Conservation (phyloP, 2,329 filamentous ascomycete genomes). For the Botryotinia globosa region DNA sequence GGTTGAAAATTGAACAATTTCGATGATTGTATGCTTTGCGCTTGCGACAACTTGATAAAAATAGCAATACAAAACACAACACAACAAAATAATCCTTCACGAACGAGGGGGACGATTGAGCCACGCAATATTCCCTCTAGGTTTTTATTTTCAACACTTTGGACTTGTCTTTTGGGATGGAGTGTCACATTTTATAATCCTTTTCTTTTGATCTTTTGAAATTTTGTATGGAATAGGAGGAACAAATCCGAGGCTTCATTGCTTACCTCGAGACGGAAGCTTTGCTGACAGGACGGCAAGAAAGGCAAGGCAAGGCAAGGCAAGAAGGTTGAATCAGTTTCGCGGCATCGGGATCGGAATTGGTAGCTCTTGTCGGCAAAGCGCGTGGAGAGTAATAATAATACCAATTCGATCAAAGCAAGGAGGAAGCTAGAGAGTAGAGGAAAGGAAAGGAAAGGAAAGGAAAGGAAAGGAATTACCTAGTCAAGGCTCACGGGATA, state of each 20-base stretch:
- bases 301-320: neutral
- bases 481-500: slow-evolving; percentile 10
- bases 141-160: neutral
- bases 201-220: neutral
- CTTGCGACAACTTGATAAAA: slow-evolving; percentile 1
- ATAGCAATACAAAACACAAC: neutral
- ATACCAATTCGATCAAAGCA: neutral
- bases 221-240: neutral
- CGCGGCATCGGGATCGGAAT: neutral
- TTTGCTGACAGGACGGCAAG: slow-evolving; percentile 6
- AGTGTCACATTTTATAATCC: neutral
- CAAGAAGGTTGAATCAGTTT: neutral
- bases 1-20: neutral
- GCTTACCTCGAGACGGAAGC: slow-evolving; percentile 12
- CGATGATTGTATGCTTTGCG: neutral
- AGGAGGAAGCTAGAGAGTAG: neutral
- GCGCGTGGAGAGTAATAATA: neutral
- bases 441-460: neutral
- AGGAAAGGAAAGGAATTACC: neutral
- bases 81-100: neutral
- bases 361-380: neutral
- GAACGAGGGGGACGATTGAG: neutral
- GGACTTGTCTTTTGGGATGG: neutral
- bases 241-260: neutral
- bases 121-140: too few relatives aligned